Evolutionary conservation across 768 basidiomycete genomes (phyloP).

Genomic region (Roridomyces roridus): DNA sequence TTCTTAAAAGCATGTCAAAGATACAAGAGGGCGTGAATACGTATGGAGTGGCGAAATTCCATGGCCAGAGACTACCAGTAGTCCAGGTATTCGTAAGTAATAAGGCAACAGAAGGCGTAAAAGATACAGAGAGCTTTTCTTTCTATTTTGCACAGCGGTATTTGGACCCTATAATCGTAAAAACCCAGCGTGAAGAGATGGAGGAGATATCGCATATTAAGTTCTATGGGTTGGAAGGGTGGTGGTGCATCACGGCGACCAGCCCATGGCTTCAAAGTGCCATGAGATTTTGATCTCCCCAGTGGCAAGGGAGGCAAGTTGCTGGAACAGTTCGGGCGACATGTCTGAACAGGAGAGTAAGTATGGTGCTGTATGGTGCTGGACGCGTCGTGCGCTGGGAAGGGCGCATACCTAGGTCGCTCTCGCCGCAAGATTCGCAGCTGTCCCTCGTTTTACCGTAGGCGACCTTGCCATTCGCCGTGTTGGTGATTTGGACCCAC

Average conservation of each 20-base stretch:
- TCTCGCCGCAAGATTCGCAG: slow-evolving; percentile 58
- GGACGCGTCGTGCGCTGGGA: background rate
- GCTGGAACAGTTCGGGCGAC: slow-evolving; percentile 65
- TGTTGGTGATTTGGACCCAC: slow-evolving; percentile 68
- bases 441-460: slow-evolving; percentile 61
- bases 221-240: background rate
- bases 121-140: slow-evolving; percentile 20
- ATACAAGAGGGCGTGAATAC: too few relatives aligned
- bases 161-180: slow-evolving; percentile 16
- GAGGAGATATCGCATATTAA: background rate
- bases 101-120: slow-evolving; percentile 4
- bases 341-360: slow-evolving; percentile 53
- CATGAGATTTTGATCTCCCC: slow-evolving; percentile 64
- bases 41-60: too few relatives aligned
- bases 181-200: background rate
- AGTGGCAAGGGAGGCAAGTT: slow-evolving; percentile 50
- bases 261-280: slow-evolving; percentile 61
- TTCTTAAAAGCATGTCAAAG: too few relatives aligned
- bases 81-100: background rate
- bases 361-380: too few relatives aligned
- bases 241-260: slow-evolving; percentile 41
- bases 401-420: slow-evolving; percentile 60
- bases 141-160: slow-evolving; percentile 13
- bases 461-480: slow-evolving; percentile 53
- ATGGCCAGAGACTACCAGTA: slow-evolving; percentile 11